A percentile compares a stretch with the other conserved stretches of the same genome.
Conservation (phyloP, 2,329 filamentous ascomycete genomes). For the Aspergillus ruber region DNA sequence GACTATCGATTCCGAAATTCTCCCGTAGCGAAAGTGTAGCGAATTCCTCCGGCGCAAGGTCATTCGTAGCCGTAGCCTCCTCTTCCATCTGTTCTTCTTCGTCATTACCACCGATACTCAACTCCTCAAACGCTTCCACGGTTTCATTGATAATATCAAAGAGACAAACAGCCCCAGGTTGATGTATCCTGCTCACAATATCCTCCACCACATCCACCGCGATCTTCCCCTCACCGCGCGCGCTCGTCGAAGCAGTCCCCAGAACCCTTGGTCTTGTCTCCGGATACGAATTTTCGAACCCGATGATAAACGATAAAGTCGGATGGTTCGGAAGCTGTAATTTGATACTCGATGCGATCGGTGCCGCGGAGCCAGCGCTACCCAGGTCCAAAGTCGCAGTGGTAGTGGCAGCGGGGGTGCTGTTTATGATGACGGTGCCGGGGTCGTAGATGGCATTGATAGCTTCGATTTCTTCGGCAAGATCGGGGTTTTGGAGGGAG, state of each 20-base stretch:
- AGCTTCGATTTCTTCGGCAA: constrained; percentile 43
- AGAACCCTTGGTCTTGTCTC: constrained; percentile 64
- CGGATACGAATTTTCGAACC: constrained; percentile 71
- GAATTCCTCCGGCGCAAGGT: constrained; percentile 14
- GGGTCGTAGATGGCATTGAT: constrained; percentile 57
- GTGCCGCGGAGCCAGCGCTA: constrained; percentile 7
- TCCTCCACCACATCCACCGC: constrained; percentile 64
- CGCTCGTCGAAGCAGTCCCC: constrained; percentile 70
- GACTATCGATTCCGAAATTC: constrained; percentile 25
- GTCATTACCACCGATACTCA: constrained; percentile 39
- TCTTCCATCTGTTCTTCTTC: constrained; percentile 14
- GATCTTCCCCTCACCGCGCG: constrained; percentile 64
- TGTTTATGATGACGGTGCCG: constrained; percentile 50
- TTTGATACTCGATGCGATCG: constrained; percentile 38
- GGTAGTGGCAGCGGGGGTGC: constrained; percentile 13
- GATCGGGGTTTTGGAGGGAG: constrained; percentile 29
- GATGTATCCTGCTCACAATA: constrained; percentile 62
- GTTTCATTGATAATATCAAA: constrained; percentile 80
- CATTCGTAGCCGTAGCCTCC: constrained; percentile 9
- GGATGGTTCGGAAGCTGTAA: constrained; percentile 60
- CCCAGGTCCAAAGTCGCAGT: constrained; percentile 23
- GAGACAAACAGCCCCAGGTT: constrained; percentile 71
- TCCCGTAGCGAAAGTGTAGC: constrained; percentile 23
- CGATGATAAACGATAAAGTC: constrained; percentile 45
- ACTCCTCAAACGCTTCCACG: constrained; percentile 47